phyloP scores from a whole-genome alignment of 495 filamentous ascomycete species.

The Tuber melanosporum region DNA sequence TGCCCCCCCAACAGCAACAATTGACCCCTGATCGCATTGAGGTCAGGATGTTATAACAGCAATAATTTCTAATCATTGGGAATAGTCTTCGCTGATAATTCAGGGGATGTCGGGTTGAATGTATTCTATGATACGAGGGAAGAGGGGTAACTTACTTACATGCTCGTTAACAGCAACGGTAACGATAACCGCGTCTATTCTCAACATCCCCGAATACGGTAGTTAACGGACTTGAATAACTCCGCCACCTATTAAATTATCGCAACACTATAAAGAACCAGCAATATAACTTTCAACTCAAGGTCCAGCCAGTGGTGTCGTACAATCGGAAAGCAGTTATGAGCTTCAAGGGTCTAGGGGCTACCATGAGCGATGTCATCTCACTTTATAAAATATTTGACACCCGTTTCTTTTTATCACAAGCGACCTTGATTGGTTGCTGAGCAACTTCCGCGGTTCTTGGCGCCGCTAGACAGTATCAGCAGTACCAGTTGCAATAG shows the following conservation, averaged over 20 bases:
- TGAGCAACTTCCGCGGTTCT: background rate
- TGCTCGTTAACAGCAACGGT: background rate
- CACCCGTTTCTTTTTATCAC: background rate
- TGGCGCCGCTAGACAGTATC: background rate
- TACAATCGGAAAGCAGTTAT: background rate
- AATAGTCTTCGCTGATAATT: background rate
- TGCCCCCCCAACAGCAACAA: background rate
- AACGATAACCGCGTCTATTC: background rate
- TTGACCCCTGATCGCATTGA: background rate
- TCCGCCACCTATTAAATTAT: background rate
- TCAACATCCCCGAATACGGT: background rate
- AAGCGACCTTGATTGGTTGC: background rate
- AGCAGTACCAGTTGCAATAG: background rate
- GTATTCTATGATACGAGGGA: background rate
- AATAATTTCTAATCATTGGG: background rate
- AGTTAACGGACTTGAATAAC: background rate
- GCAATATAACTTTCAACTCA: background rate
- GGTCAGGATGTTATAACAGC: background rate
- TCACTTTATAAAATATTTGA: background rate
- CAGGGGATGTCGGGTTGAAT: background rate
- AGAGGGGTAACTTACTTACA: background rate
- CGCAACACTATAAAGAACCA: background rate
- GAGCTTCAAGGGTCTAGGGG: background rate
- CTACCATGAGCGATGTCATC: background rate
- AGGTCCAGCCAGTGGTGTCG: background rate